phyloP scores from a whole-genome alignment of 257 asterid genomes.

The Solanum megistacrolobum region DNA sequence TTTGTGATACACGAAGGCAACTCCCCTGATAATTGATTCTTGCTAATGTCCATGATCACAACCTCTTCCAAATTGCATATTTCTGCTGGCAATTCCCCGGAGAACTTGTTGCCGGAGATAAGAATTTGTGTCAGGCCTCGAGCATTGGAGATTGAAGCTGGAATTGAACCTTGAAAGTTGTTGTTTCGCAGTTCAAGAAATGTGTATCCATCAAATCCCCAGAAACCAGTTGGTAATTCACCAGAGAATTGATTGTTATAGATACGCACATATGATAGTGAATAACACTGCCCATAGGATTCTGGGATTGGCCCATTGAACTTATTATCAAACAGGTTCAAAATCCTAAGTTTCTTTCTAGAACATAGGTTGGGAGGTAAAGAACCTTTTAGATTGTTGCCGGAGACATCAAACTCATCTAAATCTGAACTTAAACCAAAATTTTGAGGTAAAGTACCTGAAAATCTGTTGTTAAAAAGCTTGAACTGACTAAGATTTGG shows the following conservation, averaged over 20 bases:
- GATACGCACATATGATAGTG: constrained; percentile 38
- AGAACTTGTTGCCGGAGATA: constrained; percentile 50
- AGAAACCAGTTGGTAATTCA: constrained; percentile 41
- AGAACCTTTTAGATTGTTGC: constrained; percentile 51
- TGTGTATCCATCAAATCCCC: constrained; percentile 41
- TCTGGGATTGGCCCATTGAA: constrained; percentile 59
- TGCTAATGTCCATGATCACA: constrained; percentile 38
- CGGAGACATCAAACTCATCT: constrained; percentile 51
- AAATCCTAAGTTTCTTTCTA: constrained; percentile 25
- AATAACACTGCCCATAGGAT: constrained; percentile 54
- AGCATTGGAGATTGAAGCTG: constrained; percentile 42
- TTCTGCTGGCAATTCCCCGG: constrained; percentile 40
- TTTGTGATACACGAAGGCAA: constrained; percentile 49
- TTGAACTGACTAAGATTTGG: constrained; percentile 30
- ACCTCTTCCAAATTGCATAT: constrained; percentile 36
- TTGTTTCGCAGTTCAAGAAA: constrained; percentile 46
- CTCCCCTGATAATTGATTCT: constrained; percentile 48
- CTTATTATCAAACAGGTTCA: constrained; percentile 40
- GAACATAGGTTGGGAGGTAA: constrained; percentile 56
- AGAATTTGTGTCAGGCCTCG: constrained; percentile 23
- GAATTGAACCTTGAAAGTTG: constrained; percentile 49
- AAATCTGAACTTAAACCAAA: constrained; percentile 65
- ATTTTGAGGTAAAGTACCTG: constrained; percentile 43
- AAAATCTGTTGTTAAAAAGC: constrained; percentile 54
- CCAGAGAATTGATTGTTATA: constrained; percentile 47